Conservation (phyloP, 164 flowering plant species). For the Chimonanthus praecox region DNA sequence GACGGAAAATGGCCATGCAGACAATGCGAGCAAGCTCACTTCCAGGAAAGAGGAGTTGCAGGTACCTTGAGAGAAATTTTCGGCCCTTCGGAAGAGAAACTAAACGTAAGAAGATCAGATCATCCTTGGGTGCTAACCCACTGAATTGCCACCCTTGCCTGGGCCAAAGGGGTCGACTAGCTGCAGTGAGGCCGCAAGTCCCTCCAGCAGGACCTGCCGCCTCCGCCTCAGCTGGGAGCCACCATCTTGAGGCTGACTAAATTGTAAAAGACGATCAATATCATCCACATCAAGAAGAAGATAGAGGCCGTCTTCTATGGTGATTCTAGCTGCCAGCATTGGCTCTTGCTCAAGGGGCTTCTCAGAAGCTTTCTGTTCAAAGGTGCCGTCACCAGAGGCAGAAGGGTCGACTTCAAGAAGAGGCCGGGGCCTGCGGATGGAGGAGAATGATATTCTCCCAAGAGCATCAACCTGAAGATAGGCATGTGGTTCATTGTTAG, state of each 20-base stretch:
- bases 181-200: slow-evolving; percentile 82
- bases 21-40: slow-evolving; percentile 72
- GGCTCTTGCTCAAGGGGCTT: slow-evolving; percentile 94
- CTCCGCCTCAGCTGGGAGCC: slow-evolving; percentile 63
- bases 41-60: slow-evolving; percentile 71
- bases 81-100: slow-evolving; percentile 91
- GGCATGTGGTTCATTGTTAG: slow-evolving; percentile 56
- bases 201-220: slow-evolving; percentile 66
- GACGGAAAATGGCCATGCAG: slow-evolving; percentile 92
- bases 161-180: slow-evolving; percentile 73
- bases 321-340: slow-evolving; percentile 87
- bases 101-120: slow-evolving; percentile 73
- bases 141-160: slow-evolving; percentile 48
- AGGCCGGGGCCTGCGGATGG: slow-evolving; percentile 86
- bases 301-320: slow-evolving; percentile 78
- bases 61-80: slow-evolving; percentile 63
- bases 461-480: slow-evolving; percentile 64
- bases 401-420: slow-evolving; percentile 80
- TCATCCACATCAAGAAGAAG: slow-evolving; percentile 91
- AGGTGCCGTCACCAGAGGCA: slow-evolving; percentile 28
- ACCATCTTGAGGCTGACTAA: slow-evolving; percentile 72
- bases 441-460: slow-evolving; percentile 68
- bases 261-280: slow-evolving; percentile 72
- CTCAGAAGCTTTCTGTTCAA: slow-evolving; percentile 54
- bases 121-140: slow-evolving; percentile 51